These are phyloP conservation scores for Scheffersomyces amazonensis DNA, from an alignment of 805 yeast genomes.

Conservation along the genomic window DNA sequence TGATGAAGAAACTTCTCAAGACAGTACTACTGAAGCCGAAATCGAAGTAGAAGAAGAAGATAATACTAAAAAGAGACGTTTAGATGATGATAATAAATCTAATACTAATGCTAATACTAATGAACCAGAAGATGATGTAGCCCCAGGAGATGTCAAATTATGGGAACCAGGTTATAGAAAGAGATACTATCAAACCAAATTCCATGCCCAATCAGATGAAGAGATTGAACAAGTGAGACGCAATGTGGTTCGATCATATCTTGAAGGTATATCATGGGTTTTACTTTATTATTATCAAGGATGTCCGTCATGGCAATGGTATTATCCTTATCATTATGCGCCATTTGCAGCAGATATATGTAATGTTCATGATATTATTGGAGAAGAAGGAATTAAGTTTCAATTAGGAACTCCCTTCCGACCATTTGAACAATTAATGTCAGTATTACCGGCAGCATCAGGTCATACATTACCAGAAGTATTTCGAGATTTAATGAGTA, in stretches of 20 bases:
- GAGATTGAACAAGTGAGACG: conserved; percentile 52
- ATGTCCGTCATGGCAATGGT: conserved; percentile 99
- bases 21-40: neutral
- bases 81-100: conserved; percentile 21
- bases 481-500: conserved; percentile 78
- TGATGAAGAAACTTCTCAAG: conserved; percentile 8
- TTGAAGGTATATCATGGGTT: conserved; percentile 98
- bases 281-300: conserved; percentile 93
- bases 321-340: conserved; percentile 94
- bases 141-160: conserved; percentile 54
- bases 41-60: conserved; percentile 1
- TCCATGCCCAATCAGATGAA: conserved; percentile 53
- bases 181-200: conserved; percentile 78
- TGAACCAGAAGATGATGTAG: conserved; percentile 16
- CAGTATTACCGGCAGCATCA: conserved; percentile 92
- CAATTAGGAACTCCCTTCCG: conserved; percentile 73
- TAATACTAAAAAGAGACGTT: conserved; percentile 9
- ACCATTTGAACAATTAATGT: conserved; percentile 93
- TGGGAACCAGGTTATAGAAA: conserved; percentile 87
- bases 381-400: conserved; percentile 51
- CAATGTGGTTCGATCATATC: conserved; percentile 65
- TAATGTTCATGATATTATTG: conserved; percentile 45
- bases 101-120: too few species aligned
- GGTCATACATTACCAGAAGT: conserved; percentile 81
- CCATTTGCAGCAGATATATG: conserved; percentile 92